These are phyloP conservation scores for Microbotryum scabiosae DNA, from an alignment of 1,284 basidiomycete species.

Conservation along the genomic window DNA sequence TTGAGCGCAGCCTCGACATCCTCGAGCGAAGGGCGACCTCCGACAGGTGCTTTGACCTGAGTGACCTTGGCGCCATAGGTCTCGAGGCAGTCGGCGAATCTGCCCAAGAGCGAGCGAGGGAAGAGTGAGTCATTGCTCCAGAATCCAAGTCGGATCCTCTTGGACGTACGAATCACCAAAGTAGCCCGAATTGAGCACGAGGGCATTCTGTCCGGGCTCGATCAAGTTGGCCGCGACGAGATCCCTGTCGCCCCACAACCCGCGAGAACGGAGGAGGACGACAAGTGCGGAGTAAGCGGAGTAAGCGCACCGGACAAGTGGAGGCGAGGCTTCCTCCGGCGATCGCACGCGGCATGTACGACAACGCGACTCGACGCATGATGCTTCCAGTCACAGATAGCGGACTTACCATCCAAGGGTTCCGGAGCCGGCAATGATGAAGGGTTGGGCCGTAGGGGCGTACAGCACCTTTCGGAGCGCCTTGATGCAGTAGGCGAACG, in stretches of 20 bases:
- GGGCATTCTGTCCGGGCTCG: conserved; percentile 64
- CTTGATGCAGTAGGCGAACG: conserved; percentile 82
- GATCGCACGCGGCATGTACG: neutral
- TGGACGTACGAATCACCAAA: conserved; percentile 73
- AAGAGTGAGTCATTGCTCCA: neutral
- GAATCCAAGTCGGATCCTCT: neutral
- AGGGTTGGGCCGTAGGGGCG: conserved; percentile 68
- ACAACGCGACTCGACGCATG: neutral
- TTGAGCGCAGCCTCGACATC: conserved; percentile 64
- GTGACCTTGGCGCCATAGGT: conserved; percentile 88
- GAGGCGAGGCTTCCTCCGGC: conserved; percentile 10
- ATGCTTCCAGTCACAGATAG: neutral
- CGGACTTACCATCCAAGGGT: conserved; percentile 72
- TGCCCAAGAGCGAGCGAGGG: neutral
- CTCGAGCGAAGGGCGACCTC: conserved; percentile 56
- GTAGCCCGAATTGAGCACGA: conserved; percentile 74
- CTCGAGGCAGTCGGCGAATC: conserved; percentile 50
- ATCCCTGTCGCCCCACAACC: conserved; percentile 48
- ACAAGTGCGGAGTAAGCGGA: neutral
- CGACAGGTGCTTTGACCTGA: conserved; percentile 73
- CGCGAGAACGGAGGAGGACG: conserved; percentile 1
- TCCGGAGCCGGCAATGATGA: conserved; percentile 87
- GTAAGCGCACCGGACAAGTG: conserved; percentile 11
- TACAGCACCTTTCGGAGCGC: conserved; percentile 62
- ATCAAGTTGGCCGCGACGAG: conserved; percentile 75